These are phyloP conservation scores for Phytophthora agathidicida DNA, from an alignment of 352 stramenopile genomes.

Conservation along the genomic window DNA sequence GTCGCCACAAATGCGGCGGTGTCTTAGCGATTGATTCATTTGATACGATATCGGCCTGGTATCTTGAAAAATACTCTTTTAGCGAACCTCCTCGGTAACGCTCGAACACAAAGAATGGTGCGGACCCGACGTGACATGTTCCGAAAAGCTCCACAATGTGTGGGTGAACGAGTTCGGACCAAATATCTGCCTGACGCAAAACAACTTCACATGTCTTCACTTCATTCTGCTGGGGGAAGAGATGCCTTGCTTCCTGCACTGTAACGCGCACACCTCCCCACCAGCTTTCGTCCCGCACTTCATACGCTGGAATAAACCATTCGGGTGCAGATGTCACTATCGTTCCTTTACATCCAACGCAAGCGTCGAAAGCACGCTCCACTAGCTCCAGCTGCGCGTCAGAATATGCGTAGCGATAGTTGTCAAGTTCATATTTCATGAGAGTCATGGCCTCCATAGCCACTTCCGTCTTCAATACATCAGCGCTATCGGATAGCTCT, in stretches of 20 bases:
- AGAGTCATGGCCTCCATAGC: conserved; percentile 29
- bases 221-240: neutral
- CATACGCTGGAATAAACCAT: conserved; percentile 35
- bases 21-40: neutral
- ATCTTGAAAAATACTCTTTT: conserved; percentile 7
- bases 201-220: conserved; percentile 16
- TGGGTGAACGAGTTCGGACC: conserved; percentile 40
- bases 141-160: conserved; percentile 41
- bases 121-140: conserved; percentile 21
- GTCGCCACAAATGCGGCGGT: conserved; percentile 18
- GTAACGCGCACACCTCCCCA: conserved; percentile 39
- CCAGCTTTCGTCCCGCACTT: conserved; percentile 33
- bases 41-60: neutral
- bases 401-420: conserved; percentile 32
- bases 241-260: neutral
- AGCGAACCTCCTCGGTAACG: conserved; percentile 18
- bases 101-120: conserved; percentile 37
- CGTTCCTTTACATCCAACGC: neutral
- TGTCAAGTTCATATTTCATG: conserved; percentile 34
- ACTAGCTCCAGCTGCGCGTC: conserved; percentile 16
- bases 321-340: conserved; percentile 15
- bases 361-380: conserved; percentile 16
- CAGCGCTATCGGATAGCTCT: neutral
- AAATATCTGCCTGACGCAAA: conserved; percentile 29
- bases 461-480: conserved; percentile 1